Evolutionary conservation across 2,329 filamentous ascomycete genomes (phyloP).

Genomic region (Fusarium verrucosum): DNA sequence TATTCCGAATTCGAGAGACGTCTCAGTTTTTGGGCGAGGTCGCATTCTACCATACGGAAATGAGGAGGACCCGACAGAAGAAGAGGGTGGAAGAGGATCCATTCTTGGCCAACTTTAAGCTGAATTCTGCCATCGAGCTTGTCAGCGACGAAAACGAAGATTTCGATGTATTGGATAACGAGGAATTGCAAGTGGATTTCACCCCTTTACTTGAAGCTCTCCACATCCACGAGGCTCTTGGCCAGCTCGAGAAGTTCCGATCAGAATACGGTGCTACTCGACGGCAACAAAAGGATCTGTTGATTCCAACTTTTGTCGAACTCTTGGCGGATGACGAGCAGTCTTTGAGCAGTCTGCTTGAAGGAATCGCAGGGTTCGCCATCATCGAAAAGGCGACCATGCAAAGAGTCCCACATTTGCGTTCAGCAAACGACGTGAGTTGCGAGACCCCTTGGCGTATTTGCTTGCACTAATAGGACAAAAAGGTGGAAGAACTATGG

Average conservation of each 20-base stretch:
- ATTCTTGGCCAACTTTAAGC: constrained; percentile 82
- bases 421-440: constrained; percentile 81
- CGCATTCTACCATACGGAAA: constrained; percentile 94
- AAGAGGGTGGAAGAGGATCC: constrained; percentile 80
- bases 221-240: constrained; percentile 94
- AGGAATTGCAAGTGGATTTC: constrained; percentile 94
- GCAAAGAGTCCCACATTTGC: constrained; percentile 82
- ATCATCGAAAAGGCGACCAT: constrained; percentile 97
- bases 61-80: constrained; percentile 83
- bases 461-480: constrained; percentile 5
- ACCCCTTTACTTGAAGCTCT: constrained; percentile 92
- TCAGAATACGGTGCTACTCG: constrained; percentile 92
- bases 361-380: constrained; percentile 94
- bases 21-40: constrained; percentile 97
- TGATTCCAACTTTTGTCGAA: constrained; percentile 80
- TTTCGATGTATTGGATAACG: constrained; percentile 94
- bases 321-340: constrained; percentile 84
- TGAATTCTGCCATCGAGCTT: constrained; percentile 95
- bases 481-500: constrained; percentile 94
- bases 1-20: constrained; percentile 93
- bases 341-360: constrained; percentile 87
- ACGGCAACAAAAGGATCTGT: constrained; percentile 87
- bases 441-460: background rate
- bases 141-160: constrained; percentile 96
- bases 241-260: constrained; percentile 90